Evolutionary conservation across 768 basidiomycete genomes (phyloP).

Genomic region (Suillus brevipes): DNA sequence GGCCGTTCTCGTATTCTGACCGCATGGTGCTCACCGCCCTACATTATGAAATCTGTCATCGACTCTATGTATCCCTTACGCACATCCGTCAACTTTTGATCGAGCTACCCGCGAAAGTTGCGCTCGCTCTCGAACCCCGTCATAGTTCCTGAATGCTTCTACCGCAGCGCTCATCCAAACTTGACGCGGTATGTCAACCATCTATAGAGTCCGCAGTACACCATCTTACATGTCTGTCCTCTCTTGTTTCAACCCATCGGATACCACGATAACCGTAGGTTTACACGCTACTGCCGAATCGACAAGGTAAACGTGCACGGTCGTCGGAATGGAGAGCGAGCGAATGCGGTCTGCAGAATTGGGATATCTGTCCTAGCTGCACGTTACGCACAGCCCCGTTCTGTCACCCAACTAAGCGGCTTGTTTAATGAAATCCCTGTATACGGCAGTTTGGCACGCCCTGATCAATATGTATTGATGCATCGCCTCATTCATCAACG

Average conservation of each 20-base stretch:
- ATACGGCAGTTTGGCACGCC: background rate
- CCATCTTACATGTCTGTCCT: background rate
- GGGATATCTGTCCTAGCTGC: background rate
- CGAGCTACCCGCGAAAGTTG: slow-evolving; percentile 2
- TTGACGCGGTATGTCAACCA: background rate
- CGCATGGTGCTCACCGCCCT: background rate
- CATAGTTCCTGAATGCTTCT: background rate
- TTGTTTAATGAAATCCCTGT: background rate
- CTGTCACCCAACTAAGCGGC: background rate
- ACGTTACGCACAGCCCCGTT: slow-evolving; percentile 4
- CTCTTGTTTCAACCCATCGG: background rate
- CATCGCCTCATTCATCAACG: slow-evolving; percentile 4
- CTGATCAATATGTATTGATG: slow-evolving; percentile 1
- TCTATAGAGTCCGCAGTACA: background rate
- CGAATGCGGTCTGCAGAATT: background rate
- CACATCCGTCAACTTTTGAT: slow-evolving; percentile 2
- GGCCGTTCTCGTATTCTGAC: background rate
- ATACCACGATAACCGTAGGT: background rate
- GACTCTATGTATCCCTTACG: background rate
- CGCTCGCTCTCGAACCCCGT: background rate
- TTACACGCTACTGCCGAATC: background rate
- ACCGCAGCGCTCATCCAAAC: background rate
- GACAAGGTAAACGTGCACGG: background rate
- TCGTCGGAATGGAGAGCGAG: background rate
- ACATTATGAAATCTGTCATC: background rate